A percentile compares a stretch with the other conserved stretches of the same genome.
Conservation (phyloP, 352 stramenopile genomes). For the Globisporangium viniferum region DNA sequence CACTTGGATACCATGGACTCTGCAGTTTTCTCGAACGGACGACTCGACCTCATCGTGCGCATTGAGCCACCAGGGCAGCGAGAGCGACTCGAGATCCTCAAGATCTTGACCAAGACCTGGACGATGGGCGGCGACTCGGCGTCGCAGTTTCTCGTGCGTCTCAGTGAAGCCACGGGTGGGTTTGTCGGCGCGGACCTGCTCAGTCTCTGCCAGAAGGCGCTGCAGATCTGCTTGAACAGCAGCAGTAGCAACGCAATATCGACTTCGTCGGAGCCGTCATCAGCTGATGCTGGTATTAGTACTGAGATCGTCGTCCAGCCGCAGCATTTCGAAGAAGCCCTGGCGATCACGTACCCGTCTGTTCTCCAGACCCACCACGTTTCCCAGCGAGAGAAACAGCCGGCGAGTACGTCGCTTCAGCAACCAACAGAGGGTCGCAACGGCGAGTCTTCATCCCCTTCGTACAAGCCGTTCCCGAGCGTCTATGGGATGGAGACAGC, state of each 20-base stretch:
- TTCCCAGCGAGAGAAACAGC: conserved; percentile 57
- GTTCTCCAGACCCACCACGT: conserved; percentile 95
- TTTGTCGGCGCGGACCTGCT: conserved; percentile 90
- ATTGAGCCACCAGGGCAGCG: conserved; percentile 93
- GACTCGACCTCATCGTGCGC: conserved; percentile 94
- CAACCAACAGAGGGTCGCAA: conserved; percentile 7
- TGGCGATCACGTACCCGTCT: conserved; percentile 92
- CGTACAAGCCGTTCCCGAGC: conserved; percentile 45
- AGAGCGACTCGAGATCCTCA: conserved; percentile 90
- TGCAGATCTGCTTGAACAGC: conserved; percentile 60
- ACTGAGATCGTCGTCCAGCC: conserved; percentile 12
- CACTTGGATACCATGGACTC: conserved; percentile 85
- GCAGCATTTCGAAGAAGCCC: conserved; percentile 80
- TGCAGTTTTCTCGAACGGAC: conserved; percentile 93
- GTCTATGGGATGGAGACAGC: conserved; percentile 97
- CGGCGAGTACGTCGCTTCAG: conserved; percentile 28
- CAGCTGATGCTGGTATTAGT: neutral
- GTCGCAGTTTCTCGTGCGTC: conserved; percentile 77
- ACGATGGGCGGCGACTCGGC: conserved; percentile 22
- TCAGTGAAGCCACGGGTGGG: conserved; percentile 95
- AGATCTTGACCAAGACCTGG: conserved; percentile 90
- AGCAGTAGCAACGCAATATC: neutral
- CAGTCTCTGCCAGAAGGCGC: conserved; percentile 67
- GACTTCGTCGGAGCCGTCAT: neutral
- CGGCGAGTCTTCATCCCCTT: neutral